A percentile compares a stretch with the other conserved stretches of the same genome.
These are phyloP conservation scores for Leucaena leucocephala DNA, from an alignment of 306 rosid genomes.

Conservation along the genomic window DNA sequence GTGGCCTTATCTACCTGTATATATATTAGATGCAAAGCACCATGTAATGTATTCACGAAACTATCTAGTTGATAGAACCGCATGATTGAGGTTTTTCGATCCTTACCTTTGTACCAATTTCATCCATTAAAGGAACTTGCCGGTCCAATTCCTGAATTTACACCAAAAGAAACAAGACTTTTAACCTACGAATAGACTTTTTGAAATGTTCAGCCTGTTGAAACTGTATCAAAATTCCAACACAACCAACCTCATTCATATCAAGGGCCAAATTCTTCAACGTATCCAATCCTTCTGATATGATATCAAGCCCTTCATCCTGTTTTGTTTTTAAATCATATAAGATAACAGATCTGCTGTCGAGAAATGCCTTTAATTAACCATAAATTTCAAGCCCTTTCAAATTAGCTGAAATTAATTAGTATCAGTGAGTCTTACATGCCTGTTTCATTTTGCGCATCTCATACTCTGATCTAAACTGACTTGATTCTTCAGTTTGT, in stretches of 20 bases:
- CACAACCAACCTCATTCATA: conserved; percentile 77
- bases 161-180: conserved; percentile 1
- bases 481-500: conserved; percentile 72
- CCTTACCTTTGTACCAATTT: conserved; percentile 77
- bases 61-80: conserved; percentile 12
- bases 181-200: conserved; percentile 9
- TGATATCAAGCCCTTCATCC: conserved; percentile 90
- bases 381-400: conserved; percentile 13
- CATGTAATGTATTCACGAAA: conserved; percentile 23
- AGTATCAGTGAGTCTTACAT: conserved; percentile 38
- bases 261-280: conserved; percentile 75
- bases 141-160: conserved; percentile 75
- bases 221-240: not conserved
- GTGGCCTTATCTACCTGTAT: conserved; percentile 72
- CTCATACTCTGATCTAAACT: conserved; percentile 76
- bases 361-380: conserved; percentile 13
- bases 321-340: conserved; percentile 34
- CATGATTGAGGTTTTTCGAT: not conserved
- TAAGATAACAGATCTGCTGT: conserved; percentile 4
- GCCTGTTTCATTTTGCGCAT: conserved; percentile 90
- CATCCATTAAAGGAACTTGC: conserved; percentile 89
- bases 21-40: conserved; percentile 30
- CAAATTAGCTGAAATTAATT: conserved; percentile 28
- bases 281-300: conserved; percentile 87
- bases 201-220: conserved; percentile 1